Evolutionary conservation across 2,329 filamentous ascomycete species (phyloP).

Genomic region (Aspergillus terreus): DNA sequence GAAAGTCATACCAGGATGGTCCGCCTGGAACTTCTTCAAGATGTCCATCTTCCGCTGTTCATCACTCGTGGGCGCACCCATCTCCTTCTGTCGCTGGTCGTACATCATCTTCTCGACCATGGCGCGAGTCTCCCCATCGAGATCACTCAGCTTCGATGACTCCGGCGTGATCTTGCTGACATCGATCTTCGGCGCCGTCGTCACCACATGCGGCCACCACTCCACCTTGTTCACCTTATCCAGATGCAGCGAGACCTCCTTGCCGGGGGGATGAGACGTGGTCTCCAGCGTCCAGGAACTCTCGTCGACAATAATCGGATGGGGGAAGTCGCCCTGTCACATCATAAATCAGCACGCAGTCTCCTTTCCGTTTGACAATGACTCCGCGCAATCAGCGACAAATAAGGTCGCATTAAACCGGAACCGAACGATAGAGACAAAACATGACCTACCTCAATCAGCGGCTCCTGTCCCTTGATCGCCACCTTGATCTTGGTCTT

Average conservation of each 20-base stretch:
- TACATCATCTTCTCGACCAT: slow-evolving; percentile 99
- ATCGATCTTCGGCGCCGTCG: slow-evolving; percentile 83
- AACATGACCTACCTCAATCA: slow-evolving; percentile 63
- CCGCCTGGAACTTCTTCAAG: slow-evolving; percentile 83
- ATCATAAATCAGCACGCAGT: slow-evolving; percentile 2
- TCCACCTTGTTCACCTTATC: slow-evolving; percentile 97
- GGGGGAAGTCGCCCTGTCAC: slow-evolving; percentile 73
- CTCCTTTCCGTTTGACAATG: neutral
- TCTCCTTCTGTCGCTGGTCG: slow-evolving; percentile 95
- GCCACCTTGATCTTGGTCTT: slow-evolving; percentile 73
- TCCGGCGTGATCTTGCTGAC: slow-evolving; percentile 93
- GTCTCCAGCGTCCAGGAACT: slow-evolving; percentile 89
- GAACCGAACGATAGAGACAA: neutral
- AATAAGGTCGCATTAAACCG: too few relatives aligned
- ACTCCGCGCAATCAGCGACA: too few relatives aligned
- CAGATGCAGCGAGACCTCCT: slow-evolving; percentile 83
- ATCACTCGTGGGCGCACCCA: slow-evolving; percentile 81
- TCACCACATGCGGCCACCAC: slow-evolving; percentile 96
- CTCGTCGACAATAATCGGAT: slow-evolving; percentile 76
- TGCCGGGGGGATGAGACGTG: slow-evolving; percentile 52
- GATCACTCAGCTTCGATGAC: slow-evolving; percentile 82
- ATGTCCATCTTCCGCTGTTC: slow-evolving; percentile 95
- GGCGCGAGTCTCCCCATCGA: slow-evolving; percentile 88
- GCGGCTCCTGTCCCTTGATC: slow-evolving; percentile 81
- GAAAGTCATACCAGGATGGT: slow-evolving; percentile 55